Evolutionary conservation across 148 eudicot genomes (phyloP), one percentile per base, ranked within the genome.

Genomic region (Rhododendron henanense): DNA sequence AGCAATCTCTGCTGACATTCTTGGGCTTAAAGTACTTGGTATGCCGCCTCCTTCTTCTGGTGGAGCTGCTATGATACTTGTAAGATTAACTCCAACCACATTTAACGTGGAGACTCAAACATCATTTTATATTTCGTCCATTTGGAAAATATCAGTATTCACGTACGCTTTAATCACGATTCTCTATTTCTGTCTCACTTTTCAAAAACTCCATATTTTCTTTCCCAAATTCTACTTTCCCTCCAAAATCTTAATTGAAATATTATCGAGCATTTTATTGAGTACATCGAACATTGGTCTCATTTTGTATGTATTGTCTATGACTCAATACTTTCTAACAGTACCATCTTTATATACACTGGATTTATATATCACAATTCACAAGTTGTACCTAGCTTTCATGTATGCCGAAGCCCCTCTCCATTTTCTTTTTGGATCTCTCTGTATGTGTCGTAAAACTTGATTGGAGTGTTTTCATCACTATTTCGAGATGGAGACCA

Each of bases 21-120:
- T 86, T 86, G 93, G 91, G 78, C 73, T 85, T 28, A 80, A 85
- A 44, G 85, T 91, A 13, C 78, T 87, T n/a, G 83, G 91, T 23
- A 89, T 91, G 91, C 90, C 91, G 5, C 91, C 93, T 74, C 93
- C 93, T 33, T 91, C 93, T 50, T 55, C 90, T 25, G 93, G 93
- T 13, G 91, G 90, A 19, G 80, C 89, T 61, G 55, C 87, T 33
- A 84, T 89, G 87, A 71, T 84, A 11, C 88, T 91, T 31, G 92
- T 91, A 87, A 84, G 73, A 67, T 0, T n/a, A 67, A 67, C 35
- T 67, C 73, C 35, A 67, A 67, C 69, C 69, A 23, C 28, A 25
- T 25, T 25, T 25, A 67, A n/a, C 1, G 35, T 67, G 28, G 33
- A 67, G 33, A 25, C 73, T 67, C 28, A 1, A 63, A 63, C 28